A percentile compares a stretch with the other conserved stretches of the same genome.
These are phyloP conservation scores for Scheffersomyces stipitis DNA, from an alignment of 805 yeast species.

Conservation along the genomic window DNA sequence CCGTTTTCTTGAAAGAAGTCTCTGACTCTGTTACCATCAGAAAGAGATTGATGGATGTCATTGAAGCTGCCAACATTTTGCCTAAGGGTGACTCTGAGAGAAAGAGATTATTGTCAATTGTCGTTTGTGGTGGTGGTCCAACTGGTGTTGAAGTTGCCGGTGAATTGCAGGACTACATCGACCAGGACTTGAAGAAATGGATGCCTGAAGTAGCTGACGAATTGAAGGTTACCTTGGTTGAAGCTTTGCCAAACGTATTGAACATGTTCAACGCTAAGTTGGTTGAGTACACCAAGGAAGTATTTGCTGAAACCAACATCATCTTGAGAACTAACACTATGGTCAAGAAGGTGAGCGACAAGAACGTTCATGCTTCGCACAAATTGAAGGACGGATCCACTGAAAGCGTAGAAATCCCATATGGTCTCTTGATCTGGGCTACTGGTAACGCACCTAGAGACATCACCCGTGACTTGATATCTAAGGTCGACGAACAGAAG, in stretches of 20 bases:
- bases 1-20: slow-evolving; percentile 86
- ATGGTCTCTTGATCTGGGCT: slow-evolving; percentile 95
- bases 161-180: slow-evolving; percentile 90
- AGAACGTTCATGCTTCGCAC: slow-evolving; percentile 65
- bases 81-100: slow-evolving; percentile 78
- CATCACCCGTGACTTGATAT: slow-evolving; percentile 63
- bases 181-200: slow-evolving; percentile 86
- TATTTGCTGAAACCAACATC: slow-evolving; percentile 66
- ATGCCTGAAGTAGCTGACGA: slow-evolving; percentile 83
- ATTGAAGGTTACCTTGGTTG: slow-evolving; percentile 80
- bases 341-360: slow-evolving; percentile 81
- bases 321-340: slow-evolving; percentile 79
- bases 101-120: slow-evolving; percentile 78
- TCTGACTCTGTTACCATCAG: slow-evolving; percentile 85
- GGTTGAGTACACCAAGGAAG: slow-evolving; percentile 76
- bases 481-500: slow-evolving; percentile 71
- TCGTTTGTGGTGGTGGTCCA: slow-evolving; percentile 98
- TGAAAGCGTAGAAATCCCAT: slow-evolving; percentile 65
- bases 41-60: slow-evolving; percentile 76
- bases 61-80: slow-evolving; percentile 83
- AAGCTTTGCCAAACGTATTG: slow-evolving; percentile 88
- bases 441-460: slow-evolving; percentile 93
- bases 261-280: slow-evolving; percentile 68
- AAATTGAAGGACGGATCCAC: slow-evolving; percentile 66
- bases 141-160: slow-evolving; percentile 98